phyloP scores from a whole-genome alignment of 371 early-diverging fungal species.

The Syncephalastrum racemosum region DNA sequence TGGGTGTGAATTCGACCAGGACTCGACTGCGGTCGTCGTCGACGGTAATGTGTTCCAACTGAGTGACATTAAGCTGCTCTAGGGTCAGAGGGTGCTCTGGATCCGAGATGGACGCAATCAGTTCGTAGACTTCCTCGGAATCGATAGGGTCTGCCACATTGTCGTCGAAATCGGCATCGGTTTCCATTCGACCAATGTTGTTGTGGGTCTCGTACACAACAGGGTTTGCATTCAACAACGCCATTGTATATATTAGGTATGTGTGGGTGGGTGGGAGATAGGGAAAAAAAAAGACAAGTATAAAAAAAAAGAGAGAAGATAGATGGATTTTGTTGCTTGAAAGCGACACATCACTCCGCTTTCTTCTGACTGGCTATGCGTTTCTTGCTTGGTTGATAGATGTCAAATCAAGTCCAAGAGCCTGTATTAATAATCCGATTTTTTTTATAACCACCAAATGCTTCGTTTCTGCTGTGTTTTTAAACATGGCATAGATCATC shows the following conservation, averaged over 20 bases:
- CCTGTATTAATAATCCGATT: too few species aligned
- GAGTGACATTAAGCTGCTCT: slow-evolving; percentile 94
- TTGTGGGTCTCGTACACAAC: slow-evolving; percentile 68
- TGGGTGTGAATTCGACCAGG: slow-evolving; percentile 91
- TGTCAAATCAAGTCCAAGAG: too few species aligned
- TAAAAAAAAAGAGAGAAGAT: slow-evolving; percentile 7
- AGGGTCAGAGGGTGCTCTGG: slow-evolving; percentile 98
- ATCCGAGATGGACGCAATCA: slow-evolving; percentile 97
- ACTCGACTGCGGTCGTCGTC: slow-evolving; percentile 67
- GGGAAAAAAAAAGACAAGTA: not conserved
- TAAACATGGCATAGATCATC: too few species aligned
- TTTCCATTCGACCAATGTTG: slow-evolving; percentile 48
- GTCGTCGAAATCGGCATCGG: slow-evolving; percentile 69
- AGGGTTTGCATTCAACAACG: slow-evolving; percentile 82
- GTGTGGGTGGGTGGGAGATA: too few species aligned
- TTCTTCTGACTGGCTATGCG: slow-evolving; percentile 26
- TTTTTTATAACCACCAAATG: too few species aligned
- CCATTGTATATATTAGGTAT: slow-evolving; percentile 24
- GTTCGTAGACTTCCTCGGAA: slow-evolving; percentile 86
- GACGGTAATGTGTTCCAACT: slow-evolving; percentile 81
- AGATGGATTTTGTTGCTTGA: slow-evolving; percentile 2
- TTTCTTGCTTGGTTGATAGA: not conserved
- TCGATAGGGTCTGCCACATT: slow-evolving; percentile 75
- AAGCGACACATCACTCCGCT: slow-evolving; percentile 19
- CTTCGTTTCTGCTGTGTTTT: too few species aligned